These are phyloP conservation scores for Podila verticillata DNA, from an alignment of 192 early-diverging fungal genomes.

Conservation along the genomic window DNA sequence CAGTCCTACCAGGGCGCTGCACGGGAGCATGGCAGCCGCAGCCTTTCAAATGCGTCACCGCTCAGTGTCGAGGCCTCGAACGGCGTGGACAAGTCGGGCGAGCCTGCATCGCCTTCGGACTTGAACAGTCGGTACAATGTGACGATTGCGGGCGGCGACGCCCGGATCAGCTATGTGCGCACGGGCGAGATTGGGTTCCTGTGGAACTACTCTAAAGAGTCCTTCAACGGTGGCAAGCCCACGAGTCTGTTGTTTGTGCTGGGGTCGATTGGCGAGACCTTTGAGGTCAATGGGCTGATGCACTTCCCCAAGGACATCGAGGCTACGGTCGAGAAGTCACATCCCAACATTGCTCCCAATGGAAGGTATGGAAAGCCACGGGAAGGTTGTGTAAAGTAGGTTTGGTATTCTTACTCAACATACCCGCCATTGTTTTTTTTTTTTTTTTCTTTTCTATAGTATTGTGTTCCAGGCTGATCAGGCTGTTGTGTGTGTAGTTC, in stretches of 20 bases:
- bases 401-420: background rate
- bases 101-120: slow-evolving; percentile 37
- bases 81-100: background rate
- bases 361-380: slow-evolving; percentile 52
- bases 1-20: slow-evolving; percentile 56
- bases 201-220: slow-evolving; percentile 70
- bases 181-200: slow-evolving; percentile 89
- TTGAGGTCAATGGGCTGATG: slow-evolving; percentile 75
- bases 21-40: slow-evolving; percentile 40
- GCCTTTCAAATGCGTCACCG: slow-evolving; percentile 34
- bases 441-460: slow-evolving; percentile 11
- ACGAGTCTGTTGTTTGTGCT: slow-evolving; percentile 74
- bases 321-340: slow-evolving; percentile 72
- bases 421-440: background rate
- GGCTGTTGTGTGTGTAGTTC: slow-evolving; percentile 48
- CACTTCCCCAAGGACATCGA: slow-evolving; percentile 84
- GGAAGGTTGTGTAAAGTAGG: background rate
- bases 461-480: slow-evolving; percentile 57
- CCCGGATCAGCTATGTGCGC: slow-evolving; percentile 71
- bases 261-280: slow-evolving; percentile 75
- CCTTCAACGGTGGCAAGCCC: slow-evolving; percentile 59
- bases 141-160: slow-evolving; percentile 67
- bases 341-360: slow-evolving; percentile 59
- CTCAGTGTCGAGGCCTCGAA: slow-evolving; percentile 36
- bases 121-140: slow-evolving; percentile 52